These are phyloP conservation scores for Dichomitus squalens DNA, from an alignment of 1,284 basidiomycete genomes.

Conservation along the genomic window DNA sequence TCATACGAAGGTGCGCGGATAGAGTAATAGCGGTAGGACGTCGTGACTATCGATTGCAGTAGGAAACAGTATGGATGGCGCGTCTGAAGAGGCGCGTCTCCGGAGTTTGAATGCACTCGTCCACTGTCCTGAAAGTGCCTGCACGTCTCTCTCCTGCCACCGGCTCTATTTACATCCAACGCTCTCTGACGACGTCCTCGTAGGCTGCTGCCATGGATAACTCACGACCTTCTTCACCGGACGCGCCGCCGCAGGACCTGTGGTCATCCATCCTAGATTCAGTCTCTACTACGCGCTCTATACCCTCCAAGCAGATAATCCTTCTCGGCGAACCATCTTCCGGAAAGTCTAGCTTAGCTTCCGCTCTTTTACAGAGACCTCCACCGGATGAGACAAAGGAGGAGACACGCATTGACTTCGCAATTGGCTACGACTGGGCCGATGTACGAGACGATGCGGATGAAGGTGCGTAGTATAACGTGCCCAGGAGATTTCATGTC, in stretches of 20 bases:
- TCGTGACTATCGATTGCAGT: slow-evolving; percentile 7
- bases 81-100: slow-evolving; percentile 22
- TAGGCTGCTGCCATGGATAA: slow-evolving; percentile 37
- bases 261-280: slow-evolving; percentile 93
- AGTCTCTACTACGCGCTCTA: slow-evolving; percentile 83
- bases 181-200: neutral
- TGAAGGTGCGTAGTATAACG: slow-evolving; percentile 62
- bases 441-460: slow-evolving; percentile 86
- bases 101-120: slow-evolving; percentile 20
- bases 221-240: slow-evolving; percentile 65
- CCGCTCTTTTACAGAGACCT: slow-evolving; percentile 71
- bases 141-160: neutral
- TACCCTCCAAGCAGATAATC: slow-evolving; percentile 83
- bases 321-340: slow-evolving; percentile 77
- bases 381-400: slow-evolving; percentile 56
- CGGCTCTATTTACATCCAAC: neutral
- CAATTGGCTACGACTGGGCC: slow-evolving; percentile 86
- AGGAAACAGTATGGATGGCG: slow-evolving; percentile 8
- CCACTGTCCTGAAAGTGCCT: slow-evolving; percentile 4
- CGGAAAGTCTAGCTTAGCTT: slow-evolving; percentile 75
- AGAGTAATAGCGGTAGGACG: slow-evolving; percentile 2
- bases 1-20: slow-evolving; percentile 19
- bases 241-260: slow-evolving; percentile 76
- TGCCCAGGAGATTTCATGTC: neutral
- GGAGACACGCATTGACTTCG: slow-evolving; percentile 65